A percentile compares a stretch with the other conserved stretches of the same genome.
phyloP scores from a whole-genome alignment of 1,284 basidiomycete species.

The Ceratobasidium sp. region DNA sequence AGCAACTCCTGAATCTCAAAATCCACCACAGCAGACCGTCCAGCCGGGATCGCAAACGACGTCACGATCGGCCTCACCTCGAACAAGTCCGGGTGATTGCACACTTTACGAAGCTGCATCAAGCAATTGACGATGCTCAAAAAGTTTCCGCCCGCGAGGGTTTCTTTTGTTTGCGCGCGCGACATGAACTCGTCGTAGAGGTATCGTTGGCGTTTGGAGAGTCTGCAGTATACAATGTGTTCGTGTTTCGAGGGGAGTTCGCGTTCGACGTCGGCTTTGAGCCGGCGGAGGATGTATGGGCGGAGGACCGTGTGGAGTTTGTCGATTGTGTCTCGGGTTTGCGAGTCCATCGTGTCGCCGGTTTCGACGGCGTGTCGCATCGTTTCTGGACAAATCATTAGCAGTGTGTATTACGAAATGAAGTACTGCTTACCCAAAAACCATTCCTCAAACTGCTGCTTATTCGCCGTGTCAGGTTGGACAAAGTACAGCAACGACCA shows the following conservation, averaged over 20 bases:
- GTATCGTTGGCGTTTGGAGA: constrained; percentile 95
- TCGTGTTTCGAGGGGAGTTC: constrained; percentile 96
- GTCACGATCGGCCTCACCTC: constrained; percentile 95
- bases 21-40: constrained; percentile 81
- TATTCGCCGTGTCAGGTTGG: constrained; percentile 79
- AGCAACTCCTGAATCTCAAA: constrained; percentile 92
- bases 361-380: constrained; percentile 94
- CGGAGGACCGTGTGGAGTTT: constrained; percentile 94
- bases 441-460: constrained; percentile 95
- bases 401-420: not conserved
- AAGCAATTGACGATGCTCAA: constrained; percentile 91
- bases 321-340: constrained; percentile 86
- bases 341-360: constrained; percentile 83
- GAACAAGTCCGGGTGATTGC: constrained; percentile 96
- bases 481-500: constrained; percentile 96
- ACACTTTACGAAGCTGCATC: constrained; percentile 96
- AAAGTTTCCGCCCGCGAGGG: constrained; percentile 87
- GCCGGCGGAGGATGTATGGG: constrained; percentile 92
- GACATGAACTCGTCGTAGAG: constrained; percentile 99
- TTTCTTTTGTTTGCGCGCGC: constrained; percentile 87
- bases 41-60: constrained; percentile 82
- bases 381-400: constrained; percentile 69
- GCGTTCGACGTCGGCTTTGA: constrained; percentile 96
- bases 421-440: constrained; percentile 82
- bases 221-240: constrained; percentile 89